Base-by-base conservation (phyloP, 1,284 basidiomycete species). In the Puccinia hordei region DNA sequence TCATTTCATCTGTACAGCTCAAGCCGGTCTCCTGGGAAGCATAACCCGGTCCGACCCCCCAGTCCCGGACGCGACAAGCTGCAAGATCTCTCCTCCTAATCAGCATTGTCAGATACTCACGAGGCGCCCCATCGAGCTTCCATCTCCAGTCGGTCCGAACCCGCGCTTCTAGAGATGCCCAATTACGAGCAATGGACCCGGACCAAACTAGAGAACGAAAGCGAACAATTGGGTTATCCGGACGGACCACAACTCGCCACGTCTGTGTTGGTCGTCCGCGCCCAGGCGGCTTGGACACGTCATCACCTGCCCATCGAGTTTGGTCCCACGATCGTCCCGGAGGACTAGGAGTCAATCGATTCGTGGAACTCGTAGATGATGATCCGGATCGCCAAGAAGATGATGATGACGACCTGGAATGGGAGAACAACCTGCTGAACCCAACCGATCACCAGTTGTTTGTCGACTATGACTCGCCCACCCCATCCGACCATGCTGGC, bases 171-270 rank as follows among this genome's bases (percentile, higher is more conserved):
- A n/a, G 33, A 24, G 41, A 77, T 68, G 59, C 75, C 75, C 27
- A n/a, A 35, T 17, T 77, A 66, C 66, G 61, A 77, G 30, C 24
- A 41, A 13, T 77, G 75, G 75, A 53, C 75, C 24, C 65, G 63
- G 12, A 22, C 49, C 17, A 30, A 77, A 17, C 41, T 77, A 19
- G 27, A 77, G 38, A 77, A 77, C 53, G 75, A 77, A 27, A 77
- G 63, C 38, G 75, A 77, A 57, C 46, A 44, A 30, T 33, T 77
- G 33, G 75, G 75, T 8, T 77, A 66, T 22, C 41, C 66, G 15
- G 75, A 77, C 53, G 75, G 59, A 15, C 30, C 38, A 9, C 44
- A 68, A 9, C 46, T 66, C 8, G 38, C 75, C 9, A 68, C 49
- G 35, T 2, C 8, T 9, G 49, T 17, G 4, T 44, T 77, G 38